Conservation (phyloP, 2,329 filamentous ascomycete species). For the Thielaviopsis euricoi region DNA sequence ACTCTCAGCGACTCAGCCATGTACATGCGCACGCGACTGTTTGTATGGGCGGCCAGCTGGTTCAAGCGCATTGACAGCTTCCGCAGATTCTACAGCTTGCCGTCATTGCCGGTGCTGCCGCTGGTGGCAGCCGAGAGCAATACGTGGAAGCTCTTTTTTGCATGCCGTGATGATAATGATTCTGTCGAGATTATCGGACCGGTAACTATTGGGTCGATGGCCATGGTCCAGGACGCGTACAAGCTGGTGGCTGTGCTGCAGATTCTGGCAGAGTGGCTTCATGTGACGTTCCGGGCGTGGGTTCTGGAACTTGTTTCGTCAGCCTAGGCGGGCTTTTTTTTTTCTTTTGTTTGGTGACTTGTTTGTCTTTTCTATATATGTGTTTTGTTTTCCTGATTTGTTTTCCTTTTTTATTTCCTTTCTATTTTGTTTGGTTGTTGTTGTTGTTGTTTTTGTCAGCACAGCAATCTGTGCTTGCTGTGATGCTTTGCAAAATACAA, state of each 20-base stretch:
- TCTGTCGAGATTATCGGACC: constrained; percentile 5
- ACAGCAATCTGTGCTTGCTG: no score
- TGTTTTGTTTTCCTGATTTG: no score
- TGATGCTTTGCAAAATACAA: no score
- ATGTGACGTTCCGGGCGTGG: constrained; percentile 2
- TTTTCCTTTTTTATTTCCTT: no score
- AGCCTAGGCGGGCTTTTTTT: no score
- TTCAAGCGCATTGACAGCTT: constrained; percentile 9
- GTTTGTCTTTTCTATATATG: no score
- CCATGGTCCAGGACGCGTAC: constrained; percentile 8
- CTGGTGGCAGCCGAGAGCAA: constrained; percentile 7
- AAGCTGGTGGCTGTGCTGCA: constrained; percentile 2
- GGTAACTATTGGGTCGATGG: constrained; percentile 9
- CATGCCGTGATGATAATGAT: constrained; percentile 1
- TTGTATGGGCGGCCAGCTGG: constrained; percentile 10
- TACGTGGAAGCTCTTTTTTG: constrained; percentile 9
- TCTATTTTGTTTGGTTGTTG: no score
- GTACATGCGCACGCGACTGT: constrained; percentile 3
- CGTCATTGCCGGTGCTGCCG: constrained; percentile 4
- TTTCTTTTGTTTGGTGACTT: no score
- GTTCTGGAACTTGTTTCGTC: background rate
- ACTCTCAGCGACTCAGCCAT: constrained; percentile 1
- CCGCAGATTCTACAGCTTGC: background rate
- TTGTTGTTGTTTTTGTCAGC: no score
- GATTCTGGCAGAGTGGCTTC: constrained; percentile 5